phyloP scores from a whole-genome alignment of 2,329 filamentous ascomycete species.

The Amesomyces nigricolor region DNA sequence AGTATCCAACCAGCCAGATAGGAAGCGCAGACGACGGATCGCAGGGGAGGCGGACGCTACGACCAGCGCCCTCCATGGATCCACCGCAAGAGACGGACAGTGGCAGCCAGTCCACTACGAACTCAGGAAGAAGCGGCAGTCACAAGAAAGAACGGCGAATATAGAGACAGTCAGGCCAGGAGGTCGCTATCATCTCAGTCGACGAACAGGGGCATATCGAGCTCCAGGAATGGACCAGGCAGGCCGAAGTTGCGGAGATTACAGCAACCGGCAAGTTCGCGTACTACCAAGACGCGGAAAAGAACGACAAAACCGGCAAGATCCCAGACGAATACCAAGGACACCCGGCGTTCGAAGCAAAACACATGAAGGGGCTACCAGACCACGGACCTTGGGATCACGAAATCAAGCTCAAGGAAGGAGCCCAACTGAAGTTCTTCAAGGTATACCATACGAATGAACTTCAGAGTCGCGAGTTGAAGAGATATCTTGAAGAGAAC shows the following conservation, averaged over 20 bases:
- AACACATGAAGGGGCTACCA: too few species aligned
- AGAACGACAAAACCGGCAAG: too few species aligned
- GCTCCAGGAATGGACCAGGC: too few species aligned
- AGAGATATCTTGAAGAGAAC: not conserved
- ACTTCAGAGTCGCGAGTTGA: not conserved
- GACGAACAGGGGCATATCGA: too few species aligned
- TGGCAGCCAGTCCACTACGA: not conserved
- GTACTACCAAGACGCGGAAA: too few species aligned
- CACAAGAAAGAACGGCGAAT: not conserved
- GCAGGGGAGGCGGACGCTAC: not conserved
- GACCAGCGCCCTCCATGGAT: not conserved
- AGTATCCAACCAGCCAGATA: not conserved
- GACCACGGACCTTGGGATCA: too few species aligned
- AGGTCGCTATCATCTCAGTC: too few species aligned
- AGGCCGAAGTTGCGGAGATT: too few species aligned
- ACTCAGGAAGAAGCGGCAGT: constrained; percentile 1
- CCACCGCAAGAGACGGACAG: not conserved
- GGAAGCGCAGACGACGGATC: not conserved
- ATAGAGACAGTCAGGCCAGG: too few species aligned
- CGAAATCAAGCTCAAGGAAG: not conserved
- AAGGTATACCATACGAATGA: constrained; percentile 1
- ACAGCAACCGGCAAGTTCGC: too few species aligned
- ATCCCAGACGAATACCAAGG: too few species aligned
- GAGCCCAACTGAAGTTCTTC: not conserved
- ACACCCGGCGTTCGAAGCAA: too few species aligned